Conservation (phyloP, 495 filamentous ascomycete species). For the Aspergillus affinis region DNA sequence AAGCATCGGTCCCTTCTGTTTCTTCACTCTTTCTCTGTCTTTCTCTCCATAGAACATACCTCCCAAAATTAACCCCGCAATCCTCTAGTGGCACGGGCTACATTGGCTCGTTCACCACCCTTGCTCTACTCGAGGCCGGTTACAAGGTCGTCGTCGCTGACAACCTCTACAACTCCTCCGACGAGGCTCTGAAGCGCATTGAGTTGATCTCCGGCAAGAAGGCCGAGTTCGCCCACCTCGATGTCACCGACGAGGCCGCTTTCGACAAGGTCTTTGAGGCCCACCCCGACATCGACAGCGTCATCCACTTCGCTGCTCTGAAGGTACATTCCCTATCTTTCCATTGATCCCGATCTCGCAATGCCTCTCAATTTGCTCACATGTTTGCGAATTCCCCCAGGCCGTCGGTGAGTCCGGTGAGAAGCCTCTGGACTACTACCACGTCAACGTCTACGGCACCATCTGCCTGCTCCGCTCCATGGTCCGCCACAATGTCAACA, state of each 20-base stretch:
- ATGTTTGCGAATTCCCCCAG: constrained; percentile 39
- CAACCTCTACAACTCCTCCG: constrained; percentile 92
- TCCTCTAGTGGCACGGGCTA: constrained; percentile 85
- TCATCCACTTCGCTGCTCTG: constrained; percentile 96
- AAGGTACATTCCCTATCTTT: constrained; percentile 60
- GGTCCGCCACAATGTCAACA: constrained; percentile 83
- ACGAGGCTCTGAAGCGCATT: constrained; percentile 86
- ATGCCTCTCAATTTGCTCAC: constrained; percentile 8
- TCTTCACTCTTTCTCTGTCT: not conserved
- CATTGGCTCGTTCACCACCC: constrained; percentile 95
- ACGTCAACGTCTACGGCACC: constrained; percentile 91
- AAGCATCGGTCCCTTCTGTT: constrained; percentile 34
- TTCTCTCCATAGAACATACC: constrained; percentile 8
- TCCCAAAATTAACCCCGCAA: constrained; percentile 20
- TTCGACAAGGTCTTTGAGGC: constrained; percentile 87
- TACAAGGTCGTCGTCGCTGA: constrained; percentile 97
- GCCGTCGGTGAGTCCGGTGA: constrained; percentile 95
- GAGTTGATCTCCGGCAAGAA: constrained; percentile 89
- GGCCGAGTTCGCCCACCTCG: constrained; percentile 79
- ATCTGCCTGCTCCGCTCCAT: constrained; percentile 86
- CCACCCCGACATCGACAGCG: constrained; percentile 92
- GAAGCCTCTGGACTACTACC: constrained; percentile 96
- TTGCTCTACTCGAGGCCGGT: constrained; percentile 87
- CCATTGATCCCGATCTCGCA: not conserved
- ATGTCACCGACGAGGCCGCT: constrained; percentile 79